phyloP scores from a whole-genome alignment of 2,329 filamentous ascomycete species.

The Fusarium continuum region DNA sequence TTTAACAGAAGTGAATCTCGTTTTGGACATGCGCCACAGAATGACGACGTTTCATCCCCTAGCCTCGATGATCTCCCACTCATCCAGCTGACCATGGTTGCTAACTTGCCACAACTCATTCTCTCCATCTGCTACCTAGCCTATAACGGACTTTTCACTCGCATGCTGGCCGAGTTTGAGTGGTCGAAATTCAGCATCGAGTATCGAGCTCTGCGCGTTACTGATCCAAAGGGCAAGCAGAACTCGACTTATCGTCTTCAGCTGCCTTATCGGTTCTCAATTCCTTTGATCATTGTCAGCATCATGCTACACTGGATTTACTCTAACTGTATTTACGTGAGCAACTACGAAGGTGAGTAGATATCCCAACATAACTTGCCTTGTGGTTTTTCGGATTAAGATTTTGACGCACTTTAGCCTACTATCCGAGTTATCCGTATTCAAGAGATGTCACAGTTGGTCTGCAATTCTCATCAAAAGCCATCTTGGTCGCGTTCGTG shows the following conservation, averaged over 20 bases:
- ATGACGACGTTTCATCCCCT: slow-evolving; percentile 8
- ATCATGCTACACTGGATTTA: slow-evolving; percentile 36
- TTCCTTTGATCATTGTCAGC: slow-evolving; percentile 28
- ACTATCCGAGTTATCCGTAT: background rate
- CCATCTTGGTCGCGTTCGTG: slow-evolving; percentile 7
- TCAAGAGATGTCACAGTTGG: background rate
- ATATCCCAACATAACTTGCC: background rate
- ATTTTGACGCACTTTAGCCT: slow-evolving; percentile 1
- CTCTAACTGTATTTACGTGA: slow-evolving; percentile 34
- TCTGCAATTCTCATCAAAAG: slow-evolving; percentile 22
- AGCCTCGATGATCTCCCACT: background rate
- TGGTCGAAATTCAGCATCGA: slow-evolving; percentile 21
- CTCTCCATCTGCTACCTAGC: slow-evolving; percentile 27
- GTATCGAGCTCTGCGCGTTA: slow-evolving; percentile 27
- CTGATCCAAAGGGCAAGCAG: slow-evolving; percentile 21
- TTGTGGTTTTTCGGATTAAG: background rate
- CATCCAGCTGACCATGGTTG: slow-evolving; percentile 10
- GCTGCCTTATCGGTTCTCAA: slow-evolving; percentile 33
- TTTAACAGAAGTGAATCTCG: background rate
- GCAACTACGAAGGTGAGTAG: slow-evolving; percentile 27
- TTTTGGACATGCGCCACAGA: slow-evolving; percentile 12
- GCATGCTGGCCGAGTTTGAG: slow-evolving; percentile 33
- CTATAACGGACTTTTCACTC: slow-evolving; percentile 29
- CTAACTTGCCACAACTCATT: slow-evolving; percentile 24
- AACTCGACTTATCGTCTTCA: slow-evolving; percentile 35